These are phyloP conservation scores for Stereocaulon alpinum DNA, from an alignment of 495 filamentous ascomycete genomes.

Conservation along the genomic window DNA sequence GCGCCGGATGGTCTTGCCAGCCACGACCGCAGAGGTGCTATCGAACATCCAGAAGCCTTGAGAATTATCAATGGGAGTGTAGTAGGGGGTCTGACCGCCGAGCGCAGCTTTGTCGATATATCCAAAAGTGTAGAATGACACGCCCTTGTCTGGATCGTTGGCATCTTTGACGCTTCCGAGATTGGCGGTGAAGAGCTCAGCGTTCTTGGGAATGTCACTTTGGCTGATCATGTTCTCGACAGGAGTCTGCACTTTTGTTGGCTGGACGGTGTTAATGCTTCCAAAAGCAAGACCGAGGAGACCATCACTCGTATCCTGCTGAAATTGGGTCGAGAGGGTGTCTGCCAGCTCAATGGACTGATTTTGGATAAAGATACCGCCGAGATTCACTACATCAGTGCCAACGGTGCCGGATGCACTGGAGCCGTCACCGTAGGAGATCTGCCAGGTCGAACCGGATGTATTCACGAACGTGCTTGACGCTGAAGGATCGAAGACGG, in stretches of 20 bases:
- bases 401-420: conserved; percentile 61
- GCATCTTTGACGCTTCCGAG: conserved; percentile 55
- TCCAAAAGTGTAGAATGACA: conserved; percentile 72
- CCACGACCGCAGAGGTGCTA: conserved; percentile 49
- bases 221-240: conserved; percentile 70
- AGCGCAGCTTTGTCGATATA: conserved; percentile 60
- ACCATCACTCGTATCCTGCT: conserved; percentile 52
- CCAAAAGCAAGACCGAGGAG: conserved; percentile 64
- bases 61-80: conserved; percentile 56
- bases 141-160: conserved; percentile 41
- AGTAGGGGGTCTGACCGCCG: conserved; percentile 37
- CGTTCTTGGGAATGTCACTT: conserved; percentile 48
- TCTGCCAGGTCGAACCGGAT: conserved; percentile 49
- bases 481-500: conserved; percentile 47
- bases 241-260: conserved; percentile 53
- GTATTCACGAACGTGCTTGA: conserved; percentile 51
- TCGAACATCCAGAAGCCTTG: conserved; percentile 66
- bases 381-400: conserved; percentile 56
- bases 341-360: conserved; percentile 64
- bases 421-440: conserved; percentile 64
- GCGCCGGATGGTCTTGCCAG: conserved; percentile 45
- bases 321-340: conserved; percentile 52
- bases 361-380: conserved; percentile 54
- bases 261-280: conserved; percentile 59
- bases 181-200: conserved; percentile 65